phyloP scores from a whole-genome alignment of 495 filamentous ascomycete species.

The Lophiostoma macrostomum region DNA sequence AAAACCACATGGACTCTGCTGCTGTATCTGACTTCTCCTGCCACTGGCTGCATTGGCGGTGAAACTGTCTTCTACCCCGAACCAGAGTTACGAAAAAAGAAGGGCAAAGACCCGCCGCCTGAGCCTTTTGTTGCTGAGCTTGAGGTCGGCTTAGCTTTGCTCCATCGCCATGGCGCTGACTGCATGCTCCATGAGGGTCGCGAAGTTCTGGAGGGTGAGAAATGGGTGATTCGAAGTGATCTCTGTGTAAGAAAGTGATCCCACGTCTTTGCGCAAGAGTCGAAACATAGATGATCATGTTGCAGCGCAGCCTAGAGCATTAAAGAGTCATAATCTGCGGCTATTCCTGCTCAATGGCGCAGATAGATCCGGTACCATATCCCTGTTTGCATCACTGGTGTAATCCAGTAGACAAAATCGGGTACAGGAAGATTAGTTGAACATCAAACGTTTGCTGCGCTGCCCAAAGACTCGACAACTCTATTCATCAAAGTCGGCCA shows the following conservation, averaged over 20 bases:
- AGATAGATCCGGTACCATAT: no score
- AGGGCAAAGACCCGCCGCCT: constrained; percentile 47
- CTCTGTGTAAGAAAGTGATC: constrained; percentile 69
- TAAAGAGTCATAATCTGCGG: no score
- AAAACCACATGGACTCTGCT: constrained; percentile 91
- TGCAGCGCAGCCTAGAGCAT: no score
- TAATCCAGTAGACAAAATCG: no score
- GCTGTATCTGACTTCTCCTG: constrained; percentile 73
- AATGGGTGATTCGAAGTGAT: constrained; percentile 91
- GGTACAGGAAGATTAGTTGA: no score
- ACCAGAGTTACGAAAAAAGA: constrained; percentile 47
- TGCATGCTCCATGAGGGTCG: constrained; percentile 88
- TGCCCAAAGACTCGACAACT: no score
- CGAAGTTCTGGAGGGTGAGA: constrained; percentile 77
- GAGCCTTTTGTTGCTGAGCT: constrained; percentile 59
- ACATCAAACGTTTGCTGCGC: no score
- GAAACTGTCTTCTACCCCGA: constrained; percentile 92
- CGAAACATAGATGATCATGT: no score
- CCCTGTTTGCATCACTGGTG: no score
- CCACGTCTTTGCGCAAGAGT: no score
- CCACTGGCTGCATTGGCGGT: constrained; percentile 70
- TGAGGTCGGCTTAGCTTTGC: constrained; percentile 76
- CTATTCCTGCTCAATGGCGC: no score
- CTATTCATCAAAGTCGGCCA: no score
- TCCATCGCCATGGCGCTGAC: constrained; percentile 85